phyloP scores from a whole-genome alignment of 208 protist species.

The Plasmodiophora brassicae region DNA sequence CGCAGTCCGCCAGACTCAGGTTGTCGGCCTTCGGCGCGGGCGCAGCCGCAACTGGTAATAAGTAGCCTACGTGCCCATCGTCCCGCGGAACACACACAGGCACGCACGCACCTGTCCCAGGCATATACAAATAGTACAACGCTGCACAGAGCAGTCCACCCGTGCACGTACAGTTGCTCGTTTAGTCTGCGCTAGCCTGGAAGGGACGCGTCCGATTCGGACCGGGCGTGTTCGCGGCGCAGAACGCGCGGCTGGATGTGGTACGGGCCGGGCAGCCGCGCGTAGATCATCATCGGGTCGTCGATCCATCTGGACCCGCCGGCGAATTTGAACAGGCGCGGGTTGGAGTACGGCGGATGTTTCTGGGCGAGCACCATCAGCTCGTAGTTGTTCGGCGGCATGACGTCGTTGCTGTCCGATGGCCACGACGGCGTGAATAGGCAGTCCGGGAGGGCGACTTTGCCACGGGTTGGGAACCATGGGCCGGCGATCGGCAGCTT shows the following conservation, averaged over 20 bases:
- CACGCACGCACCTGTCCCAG: too few relatives aligned
- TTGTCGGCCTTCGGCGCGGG: too few relatives aligned
- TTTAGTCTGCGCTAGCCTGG: too few relatives aligned
- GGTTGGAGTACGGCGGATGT: not conserved
- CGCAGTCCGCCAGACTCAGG: too few relatives aligned
- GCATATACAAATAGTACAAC: too few relatives aligned
- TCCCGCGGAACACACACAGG: too few relatives aligned
- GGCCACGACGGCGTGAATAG: not conserved
- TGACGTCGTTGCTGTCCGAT: not conserved
- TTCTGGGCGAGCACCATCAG: not conserved
- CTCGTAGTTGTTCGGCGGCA: not conserved
- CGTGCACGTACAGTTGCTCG: too few relatives aligned
- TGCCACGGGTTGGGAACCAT: not conserved
- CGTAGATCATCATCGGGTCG: not conserved
- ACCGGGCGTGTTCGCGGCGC: too few relatives aligned
- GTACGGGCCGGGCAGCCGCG: not conserved
- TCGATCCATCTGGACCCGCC: not conserved
- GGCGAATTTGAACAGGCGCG: not conserved
- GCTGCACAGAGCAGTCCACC: too few relatives aligned
- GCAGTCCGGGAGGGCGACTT: not conserved
- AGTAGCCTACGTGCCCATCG: too few relatives aligned
- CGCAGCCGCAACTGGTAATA: too few relatives aligned
- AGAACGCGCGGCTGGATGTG: not conserved
- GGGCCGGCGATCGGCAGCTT: not conserved
- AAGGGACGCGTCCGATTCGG: too few relatives aligned